Conservation (phyloP, 129 eudicot genomes). For the Helianthus tuberosus region DNA sequence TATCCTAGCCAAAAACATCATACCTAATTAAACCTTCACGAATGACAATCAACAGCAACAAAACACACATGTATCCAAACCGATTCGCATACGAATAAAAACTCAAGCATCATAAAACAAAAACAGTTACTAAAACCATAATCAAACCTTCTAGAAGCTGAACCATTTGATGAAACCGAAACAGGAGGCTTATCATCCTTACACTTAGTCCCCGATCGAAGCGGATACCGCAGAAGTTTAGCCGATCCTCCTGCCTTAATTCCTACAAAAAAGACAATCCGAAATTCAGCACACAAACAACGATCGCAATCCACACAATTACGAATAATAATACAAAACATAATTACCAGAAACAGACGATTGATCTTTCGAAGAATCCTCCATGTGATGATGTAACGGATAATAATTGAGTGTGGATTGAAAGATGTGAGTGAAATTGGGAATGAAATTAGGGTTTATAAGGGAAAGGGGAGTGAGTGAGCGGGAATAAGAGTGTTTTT, state of each 20-base stretch:
- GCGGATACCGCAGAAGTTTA: conserved; percentile 71
- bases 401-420: not conserved
- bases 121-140: not conserved
- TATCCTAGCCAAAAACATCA: not conserved
- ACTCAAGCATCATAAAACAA: not conserved
- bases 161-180: conserved; percentile 33
- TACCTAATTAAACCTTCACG: not conserved
- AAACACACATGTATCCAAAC: not conserved
- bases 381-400: conserved; percentile 25
- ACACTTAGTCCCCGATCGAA: conserved; percentile 61
- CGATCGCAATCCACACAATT: not conserved
- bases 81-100: not conserved
- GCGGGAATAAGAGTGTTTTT: conserved; percentile 30
- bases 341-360: conserved; percentile 42
- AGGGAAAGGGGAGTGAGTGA: not conserved
- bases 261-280: conserved; percentile 24
- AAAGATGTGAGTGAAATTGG: conserved; percentile 9
- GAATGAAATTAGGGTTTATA: conserved; percentile 38
- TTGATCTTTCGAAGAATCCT: conserved; percentile 37
- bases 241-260: conserved; percentile 42
- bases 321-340: not conserved
- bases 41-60: not conserved
- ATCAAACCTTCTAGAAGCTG: conserved; percentile 57
- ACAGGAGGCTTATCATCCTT: conserved; percentile 59
- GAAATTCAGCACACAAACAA: not conserved